phyloP scores from a whole-genome alignment of 2,329 filamentous ascomycete species.

The Fusarium metavorans region DNA sequence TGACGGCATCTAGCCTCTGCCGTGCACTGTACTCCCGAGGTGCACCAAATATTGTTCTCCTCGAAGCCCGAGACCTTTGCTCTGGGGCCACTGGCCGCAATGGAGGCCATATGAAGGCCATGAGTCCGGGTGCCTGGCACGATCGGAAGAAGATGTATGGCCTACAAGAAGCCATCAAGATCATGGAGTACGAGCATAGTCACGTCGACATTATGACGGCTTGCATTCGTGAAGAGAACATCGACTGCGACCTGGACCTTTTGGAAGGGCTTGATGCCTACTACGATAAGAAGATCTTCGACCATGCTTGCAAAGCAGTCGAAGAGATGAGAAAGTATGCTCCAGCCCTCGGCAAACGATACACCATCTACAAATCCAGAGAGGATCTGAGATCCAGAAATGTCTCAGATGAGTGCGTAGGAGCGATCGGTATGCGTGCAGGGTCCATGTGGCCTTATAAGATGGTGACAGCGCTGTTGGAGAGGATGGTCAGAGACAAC shows the following conservation, averaged over 20 bases:
- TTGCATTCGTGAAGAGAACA: slow-evolving; percentile 26
- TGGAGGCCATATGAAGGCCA: slow-evolving; percentile 47
- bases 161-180: slow-evolving; percentile 40
- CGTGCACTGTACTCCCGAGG: slow-evolving; percentile 32
- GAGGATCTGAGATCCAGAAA: slow-evolving; percentile 9
- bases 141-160: slow-evolving; percentile 31
- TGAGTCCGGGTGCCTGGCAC: slow-evolving; percentile 28
- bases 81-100: slow-evolving; percentile 53
- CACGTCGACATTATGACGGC: slow-evolving; percentile 33
- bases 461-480: slow-evolving; percentile 27
- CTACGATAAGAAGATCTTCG: slow-evolving; percentile 15
- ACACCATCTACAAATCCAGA: slow-evolving; percentile 22
- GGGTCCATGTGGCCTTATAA: slow-evolving; percentile 43
- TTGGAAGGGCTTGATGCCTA: slow-evolving; percentile 18
- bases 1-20: slow-evolving; percentile 34
- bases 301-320: slow-evolving; percentile 23
- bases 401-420: slow-evolving; percentile 1
- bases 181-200: slow-evolving; percentile 38
- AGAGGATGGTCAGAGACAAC: slow-evolving; percentile 1
- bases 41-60: slow-evolving; percentile 46
- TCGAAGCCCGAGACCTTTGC: slow-evolving; percentile 51
- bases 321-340: slow-evolving; percentile 31
- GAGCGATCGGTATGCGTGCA: slow-evolving; percentile 29
- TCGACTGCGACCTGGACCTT: slow-evolving; percentile 33
- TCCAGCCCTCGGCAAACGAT: slow-evolving; percentile 20